phyloP scores from a whole-genome alignment of 2,329 filamentous ascomycete genomes.

The Penicillium sclerotiorum region DNA sequence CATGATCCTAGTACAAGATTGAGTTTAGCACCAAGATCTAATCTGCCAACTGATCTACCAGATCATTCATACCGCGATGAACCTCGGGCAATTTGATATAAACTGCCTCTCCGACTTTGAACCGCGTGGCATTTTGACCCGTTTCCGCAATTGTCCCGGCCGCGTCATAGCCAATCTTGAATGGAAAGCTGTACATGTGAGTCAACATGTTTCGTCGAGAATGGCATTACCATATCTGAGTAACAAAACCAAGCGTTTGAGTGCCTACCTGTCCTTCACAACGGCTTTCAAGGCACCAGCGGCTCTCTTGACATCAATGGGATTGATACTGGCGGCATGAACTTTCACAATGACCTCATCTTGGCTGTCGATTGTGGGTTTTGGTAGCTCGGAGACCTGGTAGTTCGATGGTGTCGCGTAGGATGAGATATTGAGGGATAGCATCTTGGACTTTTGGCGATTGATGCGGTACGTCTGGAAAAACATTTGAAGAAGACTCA shows the following conservation, averaged over 20 bases:
- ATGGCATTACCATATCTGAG: not conserved
- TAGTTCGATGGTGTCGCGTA: constrained; percentile 25
- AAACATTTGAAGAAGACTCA: too few relatives aligned
- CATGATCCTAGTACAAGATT: constrained; percentile 34
- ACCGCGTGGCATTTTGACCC: constrained; percentile 35
- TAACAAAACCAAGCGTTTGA: not conserved
- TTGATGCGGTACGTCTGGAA: too few relatives aligned
- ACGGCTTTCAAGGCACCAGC: constrained; percentile 38
- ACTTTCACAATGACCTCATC: constrained; percentile 43
- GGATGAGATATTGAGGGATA: constrained; percentile 20
- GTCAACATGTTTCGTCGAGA: not conserved
- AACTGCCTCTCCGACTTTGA: constrained; percentile 46
- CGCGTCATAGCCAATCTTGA: constrained; percentile 48
- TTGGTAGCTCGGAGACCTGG: constrained; percentile 22
- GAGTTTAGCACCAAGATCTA: not conserved
- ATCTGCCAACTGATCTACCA: too few relatives aligned
- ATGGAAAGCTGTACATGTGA: constrained; percentile 40
- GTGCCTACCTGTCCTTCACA: constrained; percentile 34
- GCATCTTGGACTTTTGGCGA: constrained; percentile 12
- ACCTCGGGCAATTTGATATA: constrained; percentile 38
- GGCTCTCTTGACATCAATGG: constrained; percentile 49
- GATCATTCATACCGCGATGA: constrained; percentile 27
- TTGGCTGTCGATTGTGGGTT: constrained; percentile 15
- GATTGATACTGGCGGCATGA: constrained; percentile 50
- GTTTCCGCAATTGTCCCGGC: constrained; percentile 43